Conservation (phyloP, 441 rosid species). For the Geranium incanum region DNA sequence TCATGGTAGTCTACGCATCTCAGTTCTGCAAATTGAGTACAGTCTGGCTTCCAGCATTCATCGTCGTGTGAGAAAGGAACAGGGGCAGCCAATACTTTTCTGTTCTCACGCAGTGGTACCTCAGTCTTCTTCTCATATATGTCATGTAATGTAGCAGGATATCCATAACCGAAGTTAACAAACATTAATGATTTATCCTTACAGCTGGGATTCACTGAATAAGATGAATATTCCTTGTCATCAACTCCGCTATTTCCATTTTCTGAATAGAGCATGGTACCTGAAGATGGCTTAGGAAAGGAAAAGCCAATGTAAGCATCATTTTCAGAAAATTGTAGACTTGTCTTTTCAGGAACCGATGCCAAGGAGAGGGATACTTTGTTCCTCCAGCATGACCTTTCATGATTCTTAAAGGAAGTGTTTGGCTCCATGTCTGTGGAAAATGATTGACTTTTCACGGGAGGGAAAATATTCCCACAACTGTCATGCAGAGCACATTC, state of each 20-base stretch:
- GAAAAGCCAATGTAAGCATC: constrained; percentile 20
- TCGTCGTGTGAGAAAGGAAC: constrained; percentile 19
- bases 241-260: constrained; percentile 16
- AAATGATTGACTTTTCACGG: constrained; percentile 18
- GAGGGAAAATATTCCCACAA: constrained; percentile 19
- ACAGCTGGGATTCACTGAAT: constrained; percentile 16
- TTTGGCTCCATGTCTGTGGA: constrained; percentile 16
- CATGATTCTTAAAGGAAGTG: constrained; percentile 14
- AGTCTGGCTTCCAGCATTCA: constrained; percentile 18
- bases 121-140: constrained; percentile 7
- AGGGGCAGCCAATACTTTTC: constrained; percentile 19
- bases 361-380: constrained; percentile 16
- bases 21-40: constrained; percentile 11
- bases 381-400: constrained; percentile 19
- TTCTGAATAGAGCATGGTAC: constrained; percentile 9
- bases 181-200: constrained; percentile 24
- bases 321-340: constrained; percentile 15
- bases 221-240: constrained; percentile 20
- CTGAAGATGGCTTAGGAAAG: constrained; percentile 23
- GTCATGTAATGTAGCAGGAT: constrained; percentile 20
- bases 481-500: constrained; percentile 22
- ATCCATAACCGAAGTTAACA: not conserved
- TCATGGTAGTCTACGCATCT: constrained; percentile 14
- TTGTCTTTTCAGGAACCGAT: constrained; percentile 21
- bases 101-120: constrained; percentile 20